Evolutionary conservation across 495 filamentous ascomycete species (phyloP).

Genomic region (Trichoderma parareesei): DNA sequence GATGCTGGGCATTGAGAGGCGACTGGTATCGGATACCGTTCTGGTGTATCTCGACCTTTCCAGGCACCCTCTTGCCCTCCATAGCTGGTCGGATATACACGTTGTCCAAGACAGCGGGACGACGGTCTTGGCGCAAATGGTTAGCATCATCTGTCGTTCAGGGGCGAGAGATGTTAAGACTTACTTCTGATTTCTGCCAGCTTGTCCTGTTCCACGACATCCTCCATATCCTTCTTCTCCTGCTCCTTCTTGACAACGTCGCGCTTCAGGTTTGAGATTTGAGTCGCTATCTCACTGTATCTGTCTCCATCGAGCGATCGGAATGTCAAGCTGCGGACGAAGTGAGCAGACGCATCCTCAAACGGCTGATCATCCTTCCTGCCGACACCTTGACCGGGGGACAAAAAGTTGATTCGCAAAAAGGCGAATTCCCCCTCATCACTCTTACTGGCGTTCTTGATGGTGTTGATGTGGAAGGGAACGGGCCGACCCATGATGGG

Average conservation of each 20-base stretch:
- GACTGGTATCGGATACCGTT: conserved; percentile 97
- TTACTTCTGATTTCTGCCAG: conserved; percentile 81
- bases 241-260: conserved; percentile 82
- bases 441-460: conserved; percentile 95
- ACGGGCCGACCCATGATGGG: conserved; percentile 97
- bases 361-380: conserved; percentile 98
- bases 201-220: conserved; percentile 99
- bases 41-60: conserved; percentile 93
- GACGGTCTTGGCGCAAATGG: conserved; percentile 58
- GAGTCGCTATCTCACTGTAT: conserved; percentile 77
- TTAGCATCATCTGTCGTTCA: not conserved
- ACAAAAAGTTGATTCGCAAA: conserved; percentile 93
- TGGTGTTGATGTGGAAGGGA: conserved; percentile 97
- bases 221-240: conserved; percentile 99
- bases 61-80: conserved; percentile 92
- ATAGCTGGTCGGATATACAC: conserved; percentile 89
- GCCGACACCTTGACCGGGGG: conserved; percentile 94
- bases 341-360: conserved; percentile 91
- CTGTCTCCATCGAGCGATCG: conserved; percentile 80
- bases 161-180: conserved; percentile 17
- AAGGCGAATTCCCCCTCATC: conserved; percentile 92
- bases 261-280: conserved; percentile 92
- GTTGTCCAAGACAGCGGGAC: conserved; percentile 77
- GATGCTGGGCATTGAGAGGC: conserved; percentile 68
- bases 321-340: conserved; percentile 90